Conservation (phyloP, 768 basidiomycete species). For the Cystofilobasidium ferigula region DNA sequence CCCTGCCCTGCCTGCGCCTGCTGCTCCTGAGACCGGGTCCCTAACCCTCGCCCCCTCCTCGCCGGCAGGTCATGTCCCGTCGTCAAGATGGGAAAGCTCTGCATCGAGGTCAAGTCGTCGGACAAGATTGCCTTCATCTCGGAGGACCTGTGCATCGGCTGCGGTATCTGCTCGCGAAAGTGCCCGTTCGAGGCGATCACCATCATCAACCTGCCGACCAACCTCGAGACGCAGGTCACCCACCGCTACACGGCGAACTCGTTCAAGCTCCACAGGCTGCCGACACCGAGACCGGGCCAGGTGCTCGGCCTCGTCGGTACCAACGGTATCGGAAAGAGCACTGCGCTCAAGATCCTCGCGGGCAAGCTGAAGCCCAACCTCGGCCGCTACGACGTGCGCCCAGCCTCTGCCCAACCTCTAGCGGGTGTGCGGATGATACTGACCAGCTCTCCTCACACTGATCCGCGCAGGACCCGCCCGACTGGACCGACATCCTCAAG, state of each 20-base stretch:
- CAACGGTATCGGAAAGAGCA: slow-evolving; percentile 99
- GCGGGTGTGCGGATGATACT: slow-evolving; percentile 4
- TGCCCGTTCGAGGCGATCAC: slow-evolving; percentile 98
- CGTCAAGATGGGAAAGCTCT: slow-evolving; percentile 96
- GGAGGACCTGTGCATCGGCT: slow-evolving; percentile 96
- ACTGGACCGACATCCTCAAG: slow-evolving; percentile 97
- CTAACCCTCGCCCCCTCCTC: neutral
- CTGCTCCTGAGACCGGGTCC: neutral
- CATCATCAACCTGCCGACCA: slow-evolving; percentile 97
- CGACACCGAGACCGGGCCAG: slow-evolving; percentile 92
- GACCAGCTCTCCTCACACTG: neutral
- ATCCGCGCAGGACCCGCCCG: slow-evolving; percentile 69
- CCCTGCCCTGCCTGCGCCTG: neutral
- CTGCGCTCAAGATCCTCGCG: slow-evolving; percentile 88
- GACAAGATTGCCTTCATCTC: slow-evolving; percentile 99
- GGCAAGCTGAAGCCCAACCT: slow-evolving; percentile 97
- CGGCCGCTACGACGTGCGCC: slow-evolving; percentile 80
- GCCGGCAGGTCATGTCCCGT: slow-evolving; percentile 77
- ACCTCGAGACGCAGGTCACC: slow-evolving; percentile 87
- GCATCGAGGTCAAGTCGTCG: slow-evolving; percentile 90
- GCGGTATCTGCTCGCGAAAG: slow-evolving; percentile 99
- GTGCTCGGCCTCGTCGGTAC: slow-evolving; percentile 98
- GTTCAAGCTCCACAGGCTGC: slow-evolving; percentile 96
- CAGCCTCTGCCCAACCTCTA: neutral
- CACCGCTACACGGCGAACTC: slow-evolving; percentile 97